phyloP scores from a whole-genome alignment of 2,329 filamentous ascomycete species.

The Alternaria metachromatica region DNA sequence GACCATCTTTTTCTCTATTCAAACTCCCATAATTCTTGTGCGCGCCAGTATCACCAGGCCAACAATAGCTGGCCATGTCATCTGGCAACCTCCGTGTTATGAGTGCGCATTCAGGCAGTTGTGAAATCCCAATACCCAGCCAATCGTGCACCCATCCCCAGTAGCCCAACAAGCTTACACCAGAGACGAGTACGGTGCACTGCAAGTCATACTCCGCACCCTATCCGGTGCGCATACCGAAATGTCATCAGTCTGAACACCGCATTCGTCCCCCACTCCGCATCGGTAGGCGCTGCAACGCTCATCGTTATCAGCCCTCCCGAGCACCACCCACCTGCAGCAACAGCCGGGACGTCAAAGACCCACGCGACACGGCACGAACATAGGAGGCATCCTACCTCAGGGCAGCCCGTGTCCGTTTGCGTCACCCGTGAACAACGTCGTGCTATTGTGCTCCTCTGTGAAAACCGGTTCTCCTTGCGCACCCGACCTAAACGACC shows the following conservation, averaged over 20 bases:
- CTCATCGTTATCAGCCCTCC: slow-evolving; percentile 3
- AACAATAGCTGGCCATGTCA: not conserved
- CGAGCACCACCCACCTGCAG: slow-evolving; percentile 3
- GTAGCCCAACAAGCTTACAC: slow-evolving; percentile 5
- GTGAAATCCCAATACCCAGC: slow-evolving; percentile 10
- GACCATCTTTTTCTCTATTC: not conserved
- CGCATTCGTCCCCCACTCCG: slow-evolving; percentile 4
- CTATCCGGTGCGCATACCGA: slow-evolving; percentile 14
- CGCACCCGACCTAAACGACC: slow-evolving; percentile 8
- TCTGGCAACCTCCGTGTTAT: slow-evolving; percentile 1
- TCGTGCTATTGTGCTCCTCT: slow-evolving; percentile 11
- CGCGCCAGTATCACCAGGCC: slow-evolving; percentile 1
- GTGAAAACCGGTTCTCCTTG: slow-evolving; percentile 15
- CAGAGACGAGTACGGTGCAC: slow-evolving; percentile 3
- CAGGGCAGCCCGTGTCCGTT: slow-evolving; percentile 4
- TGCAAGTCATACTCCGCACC: slow-evolving; percentile 24
- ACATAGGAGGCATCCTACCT: slow-evolving; percentile 2
- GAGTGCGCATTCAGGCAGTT: slow-evolving; percentile 20
- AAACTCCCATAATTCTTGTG: not conserved
- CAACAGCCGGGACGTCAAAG: slow-evolving; percentile 14
- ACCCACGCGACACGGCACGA: slow-evolving; percentile 26
- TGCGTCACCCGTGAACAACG: slow-evolving; percentile 11
- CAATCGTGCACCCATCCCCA: slow-evolving; percentile 4
- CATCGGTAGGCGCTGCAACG: not conserved
- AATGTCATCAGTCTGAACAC: slow-evolving; percentile 3